Conservation (phyloP, 257 asterid species). For the Fraxinus anomala region DNA sequence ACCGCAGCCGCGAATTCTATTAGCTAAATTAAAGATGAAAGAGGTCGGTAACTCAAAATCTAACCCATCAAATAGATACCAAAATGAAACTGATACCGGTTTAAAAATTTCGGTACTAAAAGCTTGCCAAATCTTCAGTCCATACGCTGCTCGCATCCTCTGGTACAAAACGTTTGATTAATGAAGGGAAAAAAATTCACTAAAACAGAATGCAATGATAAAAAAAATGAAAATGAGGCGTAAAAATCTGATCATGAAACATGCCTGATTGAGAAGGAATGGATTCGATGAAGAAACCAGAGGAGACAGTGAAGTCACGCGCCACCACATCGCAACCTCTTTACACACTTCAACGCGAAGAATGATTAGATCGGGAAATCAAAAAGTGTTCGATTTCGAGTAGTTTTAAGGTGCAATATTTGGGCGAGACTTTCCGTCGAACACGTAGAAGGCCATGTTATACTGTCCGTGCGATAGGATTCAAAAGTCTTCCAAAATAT, state of each 20-base stretch:
- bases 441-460: constrained; percentile 38
- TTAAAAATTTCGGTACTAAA: constrained; percentile 49
- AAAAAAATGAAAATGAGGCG: constrained; percentile 10
- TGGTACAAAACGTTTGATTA: constrained; percentile 5
- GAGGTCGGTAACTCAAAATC: constrained; percentile 1
- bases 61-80: neutral
- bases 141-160: constrained; percentile 46
- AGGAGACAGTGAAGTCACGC: constrained; percentile 51
- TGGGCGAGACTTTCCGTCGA: constrained; percentile 40
- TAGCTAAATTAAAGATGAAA: neutral
- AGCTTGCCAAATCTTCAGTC: constrained; percentile 46
- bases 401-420: constrained; percentile 15
- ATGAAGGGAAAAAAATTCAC: constrained; percentile 5
- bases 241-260: constrained; percentile 5
- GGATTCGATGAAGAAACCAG: constrained; percentile 47
- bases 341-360: neutral
- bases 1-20: neutral
- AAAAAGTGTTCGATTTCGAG: constrained; percentile 8
- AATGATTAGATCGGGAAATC: constrained; percentile 15
- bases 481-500: no score
- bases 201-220: neutral
- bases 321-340: constrained; percentile 72
- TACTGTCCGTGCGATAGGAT: neutral
- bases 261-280: constrained; percentile 53
- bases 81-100: constrained; percentile 43